Base-by-base conservation (phyloP, 2,329 filamentous ascomycete genomes). In the Ciborinia camelliae region DNA sequence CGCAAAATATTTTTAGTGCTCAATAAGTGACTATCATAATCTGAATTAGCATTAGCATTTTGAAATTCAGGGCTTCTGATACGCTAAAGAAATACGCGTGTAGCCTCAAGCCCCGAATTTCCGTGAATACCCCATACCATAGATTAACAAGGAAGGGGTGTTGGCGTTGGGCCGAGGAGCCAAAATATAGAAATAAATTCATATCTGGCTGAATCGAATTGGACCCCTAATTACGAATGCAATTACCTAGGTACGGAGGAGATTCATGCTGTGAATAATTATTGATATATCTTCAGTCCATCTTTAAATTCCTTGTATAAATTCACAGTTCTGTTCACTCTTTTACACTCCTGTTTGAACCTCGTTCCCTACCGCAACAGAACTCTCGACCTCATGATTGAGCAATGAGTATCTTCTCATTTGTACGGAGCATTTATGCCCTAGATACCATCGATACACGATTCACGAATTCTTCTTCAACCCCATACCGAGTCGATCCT, bases 381-480 rank as follows among this genome's bases (percentile, higher is more conserved):
- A 28, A 18, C 60, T 23, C 28, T 55, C 39, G 30, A 30, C 52
- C 43, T 20, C 35, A 63, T 63, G 39, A 48, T 63, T 6, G 26
- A 32, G 51, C 50, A 55, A 76, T 75, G 74, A 68, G 69, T 62
- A 45, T 75, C 66, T 72, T 75, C 69, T 78, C 79, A 67, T 80
- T 79, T 70, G 71, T 83, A 55, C 74, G 77, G 68, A 78, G 76
- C 68, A 83, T 90, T 73, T 91, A 90, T 79, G 82, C 84, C 68
- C 81, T 87, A 66, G 84, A 88, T 71, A 90, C 86, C 28, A 82
- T 90, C 70, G 88, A 91, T 76, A 88, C 86, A 63, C 85, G 88
- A 68, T 88, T 96, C 76, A 88, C 88, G 35, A 88, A 83, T 61
- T 83, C 91, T 14, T 86, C 92, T 39, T 85, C 82, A 32, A 86